Conservation (phyloP, 2,329 filamentous ascomycete species). For the Colletotrichum horii region DNA sequence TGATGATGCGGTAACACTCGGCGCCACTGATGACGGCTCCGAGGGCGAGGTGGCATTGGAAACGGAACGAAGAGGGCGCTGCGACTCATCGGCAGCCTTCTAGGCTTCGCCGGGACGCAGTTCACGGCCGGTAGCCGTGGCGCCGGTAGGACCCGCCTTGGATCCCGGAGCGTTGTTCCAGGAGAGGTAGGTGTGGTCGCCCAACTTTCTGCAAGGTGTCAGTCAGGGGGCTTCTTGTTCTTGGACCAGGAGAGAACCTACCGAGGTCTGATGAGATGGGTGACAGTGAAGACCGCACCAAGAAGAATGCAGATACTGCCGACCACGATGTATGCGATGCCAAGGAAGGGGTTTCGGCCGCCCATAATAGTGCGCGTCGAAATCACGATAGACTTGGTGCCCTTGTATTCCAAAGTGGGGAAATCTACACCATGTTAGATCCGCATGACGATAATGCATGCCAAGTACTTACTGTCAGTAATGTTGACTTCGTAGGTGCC, state of each 20-base stretch:
- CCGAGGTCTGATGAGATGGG: slow-evolving; percentile 91
- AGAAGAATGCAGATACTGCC: slow-evolving; percentile 91
- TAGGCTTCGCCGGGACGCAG: slow-evolving; percentile 49
- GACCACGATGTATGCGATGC: slow-evolving; percentile 94
- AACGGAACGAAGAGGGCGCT: slow-evolving; percentile 7
- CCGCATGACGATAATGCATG: neutral
- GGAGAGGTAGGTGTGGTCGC: slow-evolving; percentile 95
- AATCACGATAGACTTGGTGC: slow-evolving; percentile 88
- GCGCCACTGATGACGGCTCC: neutral
- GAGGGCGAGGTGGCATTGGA: slow-evolving; percentile 2
- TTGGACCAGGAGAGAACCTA: slow-evolving; percentile 37
- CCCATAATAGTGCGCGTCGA: slow-evolving; percentile 93
- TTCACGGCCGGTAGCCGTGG: slow-evolving; percentile 62
- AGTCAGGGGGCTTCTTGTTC: neutral
- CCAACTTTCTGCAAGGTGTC: slow-evolving; percentile 75
- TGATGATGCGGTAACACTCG: slow-evolving; percentile 12
- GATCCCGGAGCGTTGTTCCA: slow-evolving; percentile 75
- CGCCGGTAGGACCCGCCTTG: slow-evolving; percentile 48
- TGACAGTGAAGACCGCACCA: slow-evolving; percentile 85
- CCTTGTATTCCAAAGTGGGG: slow-evolving; percentile 77
- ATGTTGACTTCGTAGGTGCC: slow-evolving; percentile 83
- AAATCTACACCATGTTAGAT: slow-evolving; percentile 65
- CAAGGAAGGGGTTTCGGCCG: slow-evolving; percentile 92
- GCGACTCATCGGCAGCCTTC: slow-evolving; percentile 33
- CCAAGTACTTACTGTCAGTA: slow-evolving; percentile 69